Percentiles rank a stretch among this genome's conserved stretches.
These are phyloP conservation scores for Suillus decipiens DNA, from an alignment of 768 basidiomycete species.

Conservation along the genomic window DNA sequence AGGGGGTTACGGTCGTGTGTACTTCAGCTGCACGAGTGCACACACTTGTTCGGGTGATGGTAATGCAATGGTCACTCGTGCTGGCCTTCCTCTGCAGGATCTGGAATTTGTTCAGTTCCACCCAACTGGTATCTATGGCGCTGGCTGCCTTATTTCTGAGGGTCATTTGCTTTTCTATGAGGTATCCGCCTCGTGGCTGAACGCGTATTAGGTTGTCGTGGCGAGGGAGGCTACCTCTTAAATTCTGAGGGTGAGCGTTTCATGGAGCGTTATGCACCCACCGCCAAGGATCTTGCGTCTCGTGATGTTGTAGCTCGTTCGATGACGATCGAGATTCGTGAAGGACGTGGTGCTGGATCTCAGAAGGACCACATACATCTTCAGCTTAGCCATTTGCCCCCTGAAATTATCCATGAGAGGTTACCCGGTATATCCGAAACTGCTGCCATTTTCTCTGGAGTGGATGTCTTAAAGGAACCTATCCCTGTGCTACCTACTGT, in stretches of 20 bases:
- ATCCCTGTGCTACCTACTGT: conserved; percentile 98
- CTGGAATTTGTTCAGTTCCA: conserved; percentile 99
- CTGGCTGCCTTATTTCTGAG: conserved; percentile 98
- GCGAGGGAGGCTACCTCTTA: conserved; percentile 97
- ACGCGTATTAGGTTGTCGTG: conserved; percentile 77
- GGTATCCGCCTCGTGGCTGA: conserved; percentile 7
- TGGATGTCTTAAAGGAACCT: conserved; percentile 99
- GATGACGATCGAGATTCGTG: conserved; percentile 98
- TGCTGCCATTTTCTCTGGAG: conserved; percentile 97
- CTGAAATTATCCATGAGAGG: conserved; percentile 94
- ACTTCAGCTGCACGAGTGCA: conserved; percentile 98
- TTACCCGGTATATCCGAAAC: conserved; percentile 99
- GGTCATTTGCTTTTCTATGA: conserved; percentile 46
- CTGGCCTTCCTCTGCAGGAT: conserved; percentile 96
- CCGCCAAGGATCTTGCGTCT: conserved; percentile 98
- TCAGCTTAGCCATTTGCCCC: conserved; percentile 95
- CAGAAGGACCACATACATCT: conserved; percentile 98
- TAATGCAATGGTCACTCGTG: conserved; percentile 97
- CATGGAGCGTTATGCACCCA: conserved; percentile 99
- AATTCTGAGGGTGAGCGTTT: conserved; percentile 99
- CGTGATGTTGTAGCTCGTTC: conserved; percentile 99
- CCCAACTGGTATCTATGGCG: conserved; percentile 99
- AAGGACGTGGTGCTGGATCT: conserved; percentile 97
- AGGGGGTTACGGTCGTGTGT: conserved; percentile 96
- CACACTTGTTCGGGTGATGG: conserved; percentile 99